phyloP scores from a whole-genome alignment of 2,329 filamentous ascomycete species.

The Hymenoscyphus scutula region DNA sequence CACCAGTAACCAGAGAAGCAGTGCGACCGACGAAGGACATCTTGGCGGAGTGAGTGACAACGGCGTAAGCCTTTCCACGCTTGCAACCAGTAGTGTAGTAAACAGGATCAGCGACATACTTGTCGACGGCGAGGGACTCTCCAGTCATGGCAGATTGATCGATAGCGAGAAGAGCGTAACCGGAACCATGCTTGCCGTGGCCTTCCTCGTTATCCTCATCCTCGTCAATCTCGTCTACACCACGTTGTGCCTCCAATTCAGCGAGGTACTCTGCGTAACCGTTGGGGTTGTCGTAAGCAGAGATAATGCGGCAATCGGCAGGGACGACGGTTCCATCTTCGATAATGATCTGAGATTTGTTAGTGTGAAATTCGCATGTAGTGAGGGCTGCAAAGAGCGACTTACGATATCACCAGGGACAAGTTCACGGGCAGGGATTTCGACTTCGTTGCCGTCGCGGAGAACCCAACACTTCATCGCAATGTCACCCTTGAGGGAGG shows the following conservation, averaged over 20 bases:
- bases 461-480: conserved; percentile 70
- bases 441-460: conserved; percentile 64
- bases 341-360: conserved; percentile 54
- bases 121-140: conserved; percentile 75
- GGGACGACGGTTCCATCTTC: conserved; percentile 72
- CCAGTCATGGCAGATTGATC: conserved; percentile 81
- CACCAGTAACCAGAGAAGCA: conserved; percentile 70
- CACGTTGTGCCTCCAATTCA: conserved; percentile 59
- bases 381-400: conserved; percentile 19
- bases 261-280: conserved; percentile 66
- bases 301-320: conserved; percentile 69
- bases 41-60: conserved; percentile 65
- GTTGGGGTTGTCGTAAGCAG: conserved; percentile 66
- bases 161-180: conserved; percentile 66
- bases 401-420: conserved; percentile 74
- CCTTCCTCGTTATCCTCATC: conserved; percentile 53
- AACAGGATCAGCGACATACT: conserved; percentile 72
- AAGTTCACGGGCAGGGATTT: conserved; percentile 71
- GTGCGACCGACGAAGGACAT: conserved; percentile 76
- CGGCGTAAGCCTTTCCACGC: conserved; percentile 72
- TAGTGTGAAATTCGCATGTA: conserved; percentile 9
- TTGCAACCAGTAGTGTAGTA: conserved; percentile 83
- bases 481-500: conserved; percentile 73
- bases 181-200: conserved; percentile 51
- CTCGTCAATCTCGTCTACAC: conserved; percentile 58